Evolutionary conservation across 495 filamentous ascomycete genomes (phyloP).

Genomic region (Monascus purpureus): DNA sequence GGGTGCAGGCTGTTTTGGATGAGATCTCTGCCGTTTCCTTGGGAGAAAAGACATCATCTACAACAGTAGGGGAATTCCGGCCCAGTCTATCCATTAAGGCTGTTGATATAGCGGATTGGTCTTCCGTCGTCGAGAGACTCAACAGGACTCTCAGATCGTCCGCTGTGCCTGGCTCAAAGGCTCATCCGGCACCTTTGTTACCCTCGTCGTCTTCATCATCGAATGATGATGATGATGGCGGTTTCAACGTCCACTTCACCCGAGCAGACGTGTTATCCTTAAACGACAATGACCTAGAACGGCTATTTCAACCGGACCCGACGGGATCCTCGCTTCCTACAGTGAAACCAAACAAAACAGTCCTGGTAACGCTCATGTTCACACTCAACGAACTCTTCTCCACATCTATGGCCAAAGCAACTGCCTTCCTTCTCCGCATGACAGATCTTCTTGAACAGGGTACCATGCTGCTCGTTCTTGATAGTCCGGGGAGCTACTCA

Average conservation of each 20-base stretch:
- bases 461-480: constrained; percentile 68
- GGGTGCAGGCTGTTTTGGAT: not conserved
- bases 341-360: constrained; percentile 8
- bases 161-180: constrained; percentile 14
- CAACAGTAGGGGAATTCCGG: constrained; percentile 1
- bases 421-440: constrained; percentile 53
- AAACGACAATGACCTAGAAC: constrained; percentile 20
- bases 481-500: constrained; percentile 87
- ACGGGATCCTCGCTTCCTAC: not conserved
- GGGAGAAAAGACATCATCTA: not conserved
- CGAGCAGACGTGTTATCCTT: constrained; percentile 50
- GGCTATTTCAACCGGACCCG: constrained; percentile 16
- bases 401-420: constrained; percentile 57
- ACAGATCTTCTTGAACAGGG: constrained; percentile 39
- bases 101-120: constrained; percentile 75
- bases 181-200: constrained; percentile 41
- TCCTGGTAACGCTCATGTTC: constrained; percentile 75
- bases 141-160: constrained; percentile 21
- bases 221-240: constrained; percentile 15
- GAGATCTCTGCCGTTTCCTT: not conserved
- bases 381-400: constrained; percentile 94
- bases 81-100: constrained; percentile 40
- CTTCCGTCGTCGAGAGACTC: constrained; percentile 41
- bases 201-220: constrained; percentile 18
- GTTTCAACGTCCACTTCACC: constrained; percentile 36